Evolutionary conservation across 495 filamentous ascomycete genomes (phyloP), one percentile per base, ranked within the genome.

Genomic region (Xylaria castorea): DNA sequence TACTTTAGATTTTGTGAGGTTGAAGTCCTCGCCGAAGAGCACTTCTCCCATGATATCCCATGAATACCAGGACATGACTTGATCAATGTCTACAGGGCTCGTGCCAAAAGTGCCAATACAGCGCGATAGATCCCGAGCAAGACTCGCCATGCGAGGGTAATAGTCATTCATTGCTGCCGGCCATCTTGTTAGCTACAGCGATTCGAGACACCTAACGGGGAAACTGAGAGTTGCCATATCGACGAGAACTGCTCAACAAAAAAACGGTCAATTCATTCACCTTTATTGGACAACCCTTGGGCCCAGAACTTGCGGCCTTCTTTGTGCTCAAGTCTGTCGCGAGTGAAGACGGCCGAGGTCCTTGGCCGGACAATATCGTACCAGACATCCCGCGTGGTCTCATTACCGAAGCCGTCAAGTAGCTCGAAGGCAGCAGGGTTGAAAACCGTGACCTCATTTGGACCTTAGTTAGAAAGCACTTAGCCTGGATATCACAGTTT

Each of bases 301-400:
- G 76, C 66, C 83, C 83, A 83, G 22, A 77, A 73, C 27, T 80
- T 78, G 8, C 83, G 82, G 16, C 82, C 76, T 5, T 40, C 57
- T 27, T 75, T 75, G 62, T 84, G 82, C 7, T 69, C 38, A 2
- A 55, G 30, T 32, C 74, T 68, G 46, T 81, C 75, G 0, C 85
- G 81, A 25, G 79, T 77, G 51, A 83, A 85, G 36, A 82, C 76
- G 5, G 85, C 74, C 20, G 83, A 81, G 18, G 74, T 75, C 2
- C 76, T 73, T 0, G 85, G 85, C 58, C 79, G 74, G 0, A 83
- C 70, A 2, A 85, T 73, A 22, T 85, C 84, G 68, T 88, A 87
- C 84, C 84, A 87, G 1, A 79, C 77, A 3, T 83, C 78, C 64
- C 84, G 85, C 40, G 73, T 80, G 46, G 77, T 81, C 11, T 75